Evolutionary conservation across 148 eudicot species (phyloP), one percentile per base, ranked within the genome.

Genomic region (Camellia japonica): DNA sequence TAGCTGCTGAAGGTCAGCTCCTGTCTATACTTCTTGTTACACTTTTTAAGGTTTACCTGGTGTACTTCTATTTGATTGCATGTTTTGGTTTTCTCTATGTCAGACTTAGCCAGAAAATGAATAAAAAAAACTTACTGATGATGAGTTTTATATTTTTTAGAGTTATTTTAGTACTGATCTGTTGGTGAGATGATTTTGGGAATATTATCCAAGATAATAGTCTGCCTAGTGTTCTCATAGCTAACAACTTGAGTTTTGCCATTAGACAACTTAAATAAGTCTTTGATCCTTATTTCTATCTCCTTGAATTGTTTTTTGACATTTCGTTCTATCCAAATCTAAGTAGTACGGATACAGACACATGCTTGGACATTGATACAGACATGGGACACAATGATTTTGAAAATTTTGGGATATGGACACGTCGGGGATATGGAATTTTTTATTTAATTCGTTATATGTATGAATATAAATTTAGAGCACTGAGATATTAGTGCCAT

Each of bases 1-100:
- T 96, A 10, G 98, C 99, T 71, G 97, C 99, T 77, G 95, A 92
- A 96, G 99, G 99, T 93, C 69, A 60, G 85, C 58, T 63, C 58
- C 63, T 47, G 51, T 2, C 38, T 59, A 4, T 68, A 6, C 18
- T 7, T 42, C 3, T 3, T 44, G 54, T 30, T 9, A 10, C 41
- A 10, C 41, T 20, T 52, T 38, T 63, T 71, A 16, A 18, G 15
- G 59, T 76, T 12, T 76, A 30, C 20, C 20, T 49, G 1, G 62
- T 49, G n/a, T 20, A 76, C 6, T 43, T 51, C 71, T 47, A 0
- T n/a, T 5, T 41, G 42, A 75, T 2, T 62, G 68, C 56, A 19
- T 44, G 18, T 12, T 60, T 2, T 13, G n/a, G 23, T 64, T 52
- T 49, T 23, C 18, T 49, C 9, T 47, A 12, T 8, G 42, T 49